phyloP scores from a whole-genome alignment of 2,329 filamentous ascomycete species.

The Grosmannia huntii region DNA sequence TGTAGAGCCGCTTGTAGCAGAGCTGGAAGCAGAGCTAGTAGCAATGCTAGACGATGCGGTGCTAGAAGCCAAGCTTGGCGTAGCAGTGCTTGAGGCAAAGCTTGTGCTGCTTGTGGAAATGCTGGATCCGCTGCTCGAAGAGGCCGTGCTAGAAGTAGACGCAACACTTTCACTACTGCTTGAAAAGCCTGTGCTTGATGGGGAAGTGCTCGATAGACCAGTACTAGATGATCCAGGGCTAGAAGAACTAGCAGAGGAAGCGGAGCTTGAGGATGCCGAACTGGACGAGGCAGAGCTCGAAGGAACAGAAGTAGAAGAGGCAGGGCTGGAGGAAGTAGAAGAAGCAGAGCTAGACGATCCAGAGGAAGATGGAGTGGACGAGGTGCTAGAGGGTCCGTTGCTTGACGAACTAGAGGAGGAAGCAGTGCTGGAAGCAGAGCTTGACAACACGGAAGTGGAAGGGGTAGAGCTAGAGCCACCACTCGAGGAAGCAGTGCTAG shows the following conservation, averaged over 20 bases:
- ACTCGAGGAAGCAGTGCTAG: neutral
- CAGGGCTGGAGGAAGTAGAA: neutral
- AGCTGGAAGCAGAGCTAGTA: neutral
- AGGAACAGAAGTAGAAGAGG: neutral
- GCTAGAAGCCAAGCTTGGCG: neutral
- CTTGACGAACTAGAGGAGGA: neutral
- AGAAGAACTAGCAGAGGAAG: too few relatives aligned
- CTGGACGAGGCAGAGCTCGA: neutral
- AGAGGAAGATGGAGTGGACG: neutral
- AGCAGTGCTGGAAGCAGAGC: neutral
- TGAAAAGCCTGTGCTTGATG: too few relatives aligned
- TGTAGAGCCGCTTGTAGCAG: neutral
- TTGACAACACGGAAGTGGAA: too few relatives aligned
- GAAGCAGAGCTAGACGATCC: neutral
- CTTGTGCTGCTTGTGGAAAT: too few relatives aligned
- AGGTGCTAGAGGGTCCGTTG: neutral
- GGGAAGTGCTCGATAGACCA: too few relatives aligned
- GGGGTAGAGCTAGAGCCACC: too few relatives aligned
- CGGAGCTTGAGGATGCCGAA: neutral
- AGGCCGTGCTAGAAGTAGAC: too few relatives aligned
- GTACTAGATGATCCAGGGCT: too few relatives aligned
- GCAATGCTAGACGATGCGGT: neutral
- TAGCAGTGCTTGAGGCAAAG: too few relatives aligned
- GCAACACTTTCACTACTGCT: neutral
- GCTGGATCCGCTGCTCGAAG: too few relatives aligned